Conservation (phyloP, 345 rosid genomes). For the Gossypium stocksii region DNA sequence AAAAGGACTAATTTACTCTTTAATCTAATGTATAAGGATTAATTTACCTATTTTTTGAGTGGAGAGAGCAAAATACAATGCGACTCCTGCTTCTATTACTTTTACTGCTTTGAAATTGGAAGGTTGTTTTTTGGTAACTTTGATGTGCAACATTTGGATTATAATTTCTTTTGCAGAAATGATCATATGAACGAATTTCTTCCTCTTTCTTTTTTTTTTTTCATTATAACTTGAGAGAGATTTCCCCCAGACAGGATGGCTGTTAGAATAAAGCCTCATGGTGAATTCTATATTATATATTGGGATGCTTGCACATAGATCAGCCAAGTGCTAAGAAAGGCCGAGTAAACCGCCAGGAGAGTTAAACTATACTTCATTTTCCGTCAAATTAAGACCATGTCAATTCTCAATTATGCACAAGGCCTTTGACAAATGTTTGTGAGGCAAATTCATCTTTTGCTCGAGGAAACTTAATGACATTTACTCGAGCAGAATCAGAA, state of each 20-base stretch:
- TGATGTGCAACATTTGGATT: background rate
- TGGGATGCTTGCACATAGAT: background rate
- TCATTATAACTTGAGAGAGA: too few species aligned
- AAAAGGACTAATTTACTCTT: too few species aligned
- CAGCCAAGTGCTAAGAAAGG: background rate
- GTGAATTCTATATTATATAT: background rate
- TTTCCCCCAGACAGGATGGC: background rate
- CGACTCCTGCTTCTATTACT: too few species aligned
- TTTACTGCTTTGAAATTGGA: too few species aligned
- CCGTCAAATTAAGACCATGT: too few species aligned
- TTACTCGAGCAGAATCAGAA: slow-evolving; percentile 9
- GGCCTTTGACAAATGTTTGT: background rate
- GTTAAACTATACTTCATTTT: too few species aligned
- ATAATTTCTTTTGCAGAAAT: background rate
- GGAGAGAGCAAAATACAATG: too few species aligned
- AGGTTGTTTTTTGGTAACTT: too few species aligned
- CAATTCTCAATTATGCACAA: background rate
- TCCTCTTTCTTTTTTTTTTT: too few species aligned
- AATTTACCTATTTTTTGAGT: too few species aligned
- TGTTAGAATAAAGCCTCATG: background rate
- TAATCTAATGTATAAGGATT: too few species aligned
- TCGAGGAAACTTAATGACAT: slow-evolving; percentile 35
- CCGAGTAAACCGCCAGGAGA: too few species aligned
- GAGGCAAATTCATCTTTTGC: background rate
- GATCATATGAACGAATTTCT: background rate